phyloP scores from a whole-genome alignment of 768 basidiomycete genomes.

The Inosperma sp. region DNA sequence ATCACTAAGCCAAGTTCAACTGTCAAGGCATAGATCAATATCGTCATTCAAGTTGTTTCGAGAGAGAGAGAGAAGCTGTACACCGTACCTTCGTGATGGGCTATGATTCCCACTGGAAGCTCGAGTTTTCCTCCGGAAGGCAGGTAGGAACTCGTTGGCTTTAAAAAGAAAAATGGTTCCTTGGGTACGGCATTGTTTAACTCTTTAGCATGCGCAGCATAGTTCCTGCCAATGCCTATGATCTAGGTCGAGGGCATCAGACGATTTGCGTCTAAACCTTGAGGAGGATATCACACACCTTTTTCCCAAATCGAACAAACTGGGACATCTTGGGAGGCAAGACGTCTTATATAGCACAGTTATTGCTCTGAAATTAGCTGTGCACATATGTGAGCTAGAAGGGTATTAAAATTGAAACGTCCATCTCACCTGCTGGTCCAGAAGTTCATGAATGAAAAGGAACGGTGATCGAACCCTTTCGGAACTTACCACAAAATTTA shows the following conservation, averaged over 20 bases:
- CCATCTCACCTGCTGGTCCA: no score
- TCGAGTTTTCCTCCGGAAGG: conserved; percentile 73
- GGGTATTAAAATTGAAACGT: no score
- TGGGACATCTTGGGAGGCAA: no score
- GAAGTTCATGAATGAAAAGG: no score
- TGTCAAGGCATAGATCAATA: conserved; percentile 21
- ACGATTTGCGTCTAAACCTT: background rate
- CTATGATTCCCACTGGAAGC: conserved; percentile 76
- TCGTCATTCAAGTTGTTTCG: background rate
- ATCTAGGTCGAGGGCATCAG: conserved; percentile 47
- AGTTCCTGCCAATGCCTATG: conserved; percentile 94
- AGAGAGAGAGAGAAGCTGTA: background rate
- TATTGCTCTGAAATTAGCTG: no score
- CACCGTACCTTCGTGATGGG: conserved; percentile 91
- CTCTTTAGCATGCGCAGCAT: conserved; percentile 87
- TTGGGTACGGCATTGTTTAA: conserved; percentile 83
- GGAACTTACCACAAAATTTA: no score
- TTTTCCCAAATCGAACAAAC: background rate
- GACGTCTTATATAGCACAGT: no score
- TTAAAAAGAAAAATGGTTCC: conserved; percentile 98
- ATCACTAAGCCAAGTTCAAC: conserved; percentile 98
- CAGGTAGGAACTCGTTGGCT: conserved; percentile 90
- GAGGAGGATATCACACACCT: background rate
- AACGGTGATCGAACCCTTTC: no score
- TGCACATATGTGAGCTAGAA: no score